These are phyloP conservation scores for Candida ascalaphidarum DNA, from an alignment of 805 yeast species.

Conservation along the genomic window DNA sequence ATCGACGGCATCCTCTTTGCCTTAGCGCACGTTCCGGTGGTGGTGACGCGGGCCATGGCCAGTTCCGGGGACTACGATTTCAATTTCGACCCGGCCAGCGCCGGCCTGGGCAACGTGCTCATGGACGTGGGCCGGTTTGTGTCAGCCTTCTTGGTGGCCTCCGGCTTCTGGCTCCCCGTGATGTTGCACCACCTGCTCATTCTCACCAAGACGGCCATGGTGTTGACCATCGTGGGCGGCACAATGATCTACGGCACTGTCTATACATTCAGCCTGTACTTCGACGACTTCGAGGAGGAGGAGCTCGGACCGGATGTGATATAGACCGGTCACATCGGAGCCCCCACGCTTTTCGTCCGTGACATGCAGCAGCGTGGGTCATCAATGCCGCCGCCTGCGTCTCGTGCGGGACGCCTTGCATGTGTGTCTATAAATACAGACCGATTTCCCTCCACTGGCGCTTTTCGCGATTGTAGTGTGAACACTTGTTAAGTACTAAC, in stretches of 20 bases:
- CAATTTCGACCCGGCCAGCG: conserved; percentile 29
- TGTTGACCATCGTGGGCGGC: conserved; percentile 83
- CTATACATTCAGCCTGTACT: conserved; percentile 72
- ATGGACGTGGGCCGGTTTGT: conserved; percentile 73
- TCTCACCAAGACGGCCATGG: conserved; percentile 60
- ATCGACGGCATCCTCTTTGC: conserved; percentile 44
- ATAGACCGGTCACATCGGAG: too few species aligned
- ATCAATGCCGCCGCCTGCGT: too few species aligned
- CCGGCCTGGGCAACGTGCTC: conserved; percentile 28
- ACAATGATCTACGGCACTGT: conserved; percentile 73
- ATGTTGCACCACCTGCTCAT: conserved; percentile 69
- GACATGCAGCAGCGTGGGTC: too few species aligned
- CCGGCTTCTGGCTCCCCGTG: conserved; percentile 68
- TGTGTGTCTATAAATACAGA: too few species aligned
- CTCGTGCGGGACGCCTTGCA: too few species aligned
- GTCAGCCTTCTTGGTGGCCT: conserved; percentile 67
- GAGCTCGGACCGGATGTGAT: too few species aligned
- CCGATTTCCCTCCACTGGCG: too few species aligned
- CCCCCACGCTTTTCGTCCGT: too few species aligned
- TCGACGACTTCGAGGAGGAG: conserved; percentile 35
- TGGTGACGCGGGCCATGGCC: conserved; percentile 21
- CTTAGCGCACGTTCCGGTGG: conserved; percentile 31
- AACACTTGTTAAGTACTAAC: too few species aligned
- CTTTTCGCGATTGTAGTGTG: too few species aligned
- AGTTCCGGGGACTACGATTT: conserved; percentile 33